phyloP scores from a whole-genome alignment of 2,329 filamentous ascomycete genomes.

The Diaporthe sp. region DNA sequence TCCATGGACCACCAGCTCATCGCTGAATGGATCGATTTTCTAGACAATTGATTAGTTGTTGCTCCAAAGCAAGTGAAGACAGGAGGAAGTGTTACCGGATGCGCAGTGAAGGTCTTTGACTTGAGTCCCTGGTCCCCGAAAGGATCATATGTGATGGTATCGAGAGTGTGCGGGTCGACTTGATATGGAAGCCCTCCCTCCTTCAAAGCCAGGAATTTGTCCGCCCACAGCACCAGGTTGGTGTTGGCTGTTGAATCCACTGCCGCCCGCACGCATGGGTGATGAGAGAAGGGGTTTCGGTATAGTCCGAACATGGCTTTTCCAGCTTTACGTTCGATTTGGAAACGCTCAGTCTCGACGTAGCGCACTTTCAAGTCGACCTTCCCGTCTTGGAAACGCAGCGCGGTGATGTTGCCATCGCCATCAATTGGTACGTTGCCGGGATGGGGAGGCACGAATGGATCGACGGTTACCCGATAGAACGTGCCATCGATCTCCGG shows the following conservation, averaged over 20 bases:
- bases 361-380: constrained; percentile 52
- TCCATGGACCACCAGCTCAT: constrained; percentile 54
- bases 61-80: neutral
- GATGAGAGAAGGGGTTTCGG: constrained; percentile 50
- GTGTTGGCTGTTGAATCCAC: constrained; percentile 60
- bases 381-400: constrained; percentile 49
- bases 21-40: constrained; percentile 53
- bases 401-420: constrained; percentile 54
- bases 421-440: constrained; percentile 54
- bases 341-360: constrained; percentile 53
- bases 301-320: constrained; percentile 51
- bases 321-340: constrained; percentile 49
- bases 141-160: constrained; percentile 52
- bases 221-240: constrained; percentile 62
- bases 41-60: neutral
- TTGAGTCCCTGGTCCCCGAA: constrained; percentile 52
- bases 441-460: constrained; percentile 51
- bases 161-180: constrained; percentile 52
- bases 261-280: constrained; percentile 50
- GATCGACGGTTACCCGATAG: constrained; percentile 59
- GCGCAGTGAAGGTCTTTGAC: constrained; percentile 53
- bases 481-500: constrained; percentile 50
- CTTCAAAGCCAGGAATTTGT: constrained; percentile 59
- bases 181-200: constrained; percentile 55
- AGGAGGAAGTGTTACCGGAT: constrained; percentile 43